Evolutionary conservation across 352 stramenopile genomes (phyloP), one percentile per base, ranked within the genome.

Genomic region (Phytophthora hybrid): DNA sequence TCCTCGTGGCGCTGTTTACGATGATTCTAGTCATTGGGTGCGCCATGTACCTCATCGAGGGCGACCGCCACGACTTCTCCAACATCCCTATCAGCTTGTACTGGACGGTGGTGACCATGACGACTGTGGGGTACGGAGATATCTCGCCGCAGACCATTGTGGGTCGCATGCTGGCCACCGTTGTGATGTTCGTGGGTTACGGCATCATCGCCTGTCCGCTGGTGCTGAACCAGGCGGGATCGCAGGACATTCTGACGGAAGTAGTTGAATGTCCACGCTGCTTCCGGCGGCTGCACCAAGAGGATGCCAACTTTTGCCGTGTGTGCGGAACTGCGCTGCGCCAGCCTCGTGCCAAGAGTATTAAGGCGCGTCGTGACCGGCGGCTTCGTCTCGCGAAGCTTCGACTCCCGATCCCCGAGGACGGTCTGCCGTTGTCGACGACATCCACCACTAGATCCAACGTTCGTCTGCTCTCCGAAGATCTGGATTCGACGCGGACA

Each of bases 21-120:
- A 85, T 95, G 75, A 93, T 93, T 70, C 72, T 93, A 37, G 87
- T 95, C 52, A 93, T 95, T 60, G 88, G 88, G 23, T 95, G 88
- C 57, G 79, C 86, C 49, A 95, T 95, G 86, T 95, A 95, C 67
- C 66, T 95, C 54, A 93, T 95, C 70, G 88, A 95, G 79, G 88
- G 87, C 34, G 88, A 93, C 56, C 71, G 74, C 16, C 80, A 93
- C 66, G 88, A 88, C 31, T 95, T 93, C 65, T 92, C 86, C 19
- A 96, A 95, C 66, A 96, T 96, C 65, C 90, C 90, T 8, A 85
- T 94, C 54, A 95, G 88, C 69, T 76, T 96, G 16, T 96, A 96
- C 73, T 96, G 90, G 88, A 93, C 90, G 2, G 87, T 96, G 29
- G 88, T 96, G 65, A 97, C 90, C 29, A 92, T 97, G 68, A 96